Evolutionary conservation across 345 rosid species (phyloP), one percentile per base, ranked within the genome.

Genomic region (Sonneratia caseolaris): DNA sequence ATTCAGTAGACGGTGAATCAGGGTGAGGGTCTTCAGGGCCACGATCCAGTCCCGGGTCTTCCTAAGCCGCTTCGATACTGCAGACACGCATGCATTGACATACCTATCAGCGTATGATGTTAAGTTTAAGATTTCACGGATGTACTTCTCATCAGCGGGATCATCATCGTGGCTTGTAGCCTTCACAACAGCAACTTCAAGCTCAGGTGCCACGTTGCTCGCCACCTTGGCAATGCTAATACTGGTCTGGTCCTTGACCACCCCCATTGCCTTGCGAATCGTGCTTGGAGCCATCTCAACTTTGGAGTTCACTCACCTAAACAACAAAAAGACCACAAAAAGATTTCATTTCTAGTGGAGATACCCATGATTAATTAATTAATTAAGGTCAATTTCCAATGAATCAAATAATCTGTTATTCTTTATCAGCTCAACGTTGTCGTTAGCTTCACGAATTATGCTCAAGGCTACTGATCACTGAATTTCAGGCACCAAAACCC

Each of bases 1-100:
- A 24, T 73, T 76, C 77, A 92, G 74, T 19, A 92, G 83, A 45
- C 93, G 76, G 68, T 95, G 99, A 7, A 95, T 83, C 42, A 95
- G 85, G 76, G 84, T 80, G 61, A 95, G 73, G 0, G 93, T 77
- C 72, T 95, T 95, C 15, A 95, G 81, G 10, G 98, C 99, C 40
- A 95, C 98, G 0, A 95, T 85, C 97, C 97, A 95, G 68, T 95
- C 99, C 6, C 84, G 93, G 0, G 99, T 95, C 81, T 92, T 95
- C 42, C 88, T 81, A 48, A 90, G 59, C 8, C 98, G 80, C 73
- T 85, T 90, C 0, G 99, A 87, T 3, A 92, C 87, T 0, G 92
- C 82, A 2, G 90, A 77, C 1, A 95, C 87, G n/a, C 97, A 92
- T 0, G 99, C 96, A 65, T 70, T 72, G 21, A 90, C 83, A 47